Percentiles rank a stretch among this genome's conserved stretches.
These are phyloP conservation scores for Aegilops speltoides DNA, from an alignment of 176 grass and related monocot genomes.

Conservation along the genomic window DNA sequence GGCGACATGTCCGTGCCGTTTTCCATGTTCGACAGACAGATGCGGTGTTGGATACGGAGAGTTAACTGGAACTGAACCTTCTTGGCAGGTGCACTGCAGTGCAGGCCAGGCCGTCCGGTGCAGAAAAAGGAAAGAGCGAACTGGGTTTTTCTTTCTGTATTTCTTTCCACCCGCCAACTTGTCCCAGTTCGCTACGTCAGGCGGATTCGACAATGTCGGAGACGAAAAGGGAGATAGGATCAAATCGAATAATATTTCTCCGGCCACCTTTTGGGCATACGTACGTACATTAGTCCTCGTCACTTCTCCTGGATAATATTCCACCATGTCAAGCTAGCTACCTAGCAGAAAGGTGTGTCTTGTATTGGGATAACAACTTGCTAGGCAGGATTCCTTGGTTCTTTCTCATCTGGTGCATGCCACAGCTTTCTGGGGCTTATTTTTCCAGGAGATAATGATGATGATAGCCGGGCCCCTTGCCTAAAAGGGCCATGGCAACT, in stretches of 20 bases:
- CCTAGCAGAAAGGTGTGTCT: not conserved
- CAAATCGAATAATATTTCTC: constrained; percentile 17
- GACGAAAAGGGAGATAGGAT: not conserved
- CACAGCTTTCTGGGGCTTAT: not conserved
- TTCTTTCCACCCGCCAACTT: not conserved
- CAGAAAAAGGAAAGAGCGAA: constrained; percentile 13
- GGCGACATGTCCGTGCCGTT: not conserved
- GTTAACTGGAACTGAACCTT: constrained; percentile 24
- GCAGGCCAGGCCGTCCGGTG: not conserved
- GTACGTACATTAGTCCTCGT: not conserved
- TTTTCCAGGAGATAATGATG: not conserved
- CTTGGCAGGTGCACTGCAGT: not conserved
- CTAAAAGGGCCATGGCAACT: constrained; percentile 2
- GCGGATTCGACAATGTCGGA: not conserved
- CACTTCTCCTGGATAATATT: not conserved
- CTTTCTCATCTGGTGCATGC: constrained; percentile 33
- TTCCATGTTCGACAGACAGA: not conserved
- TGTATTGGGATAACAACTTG: not conserved
- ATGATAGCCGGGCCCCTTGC: constrained; percentile 8
- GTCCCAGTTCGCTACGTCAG: constrained; percentile 6
- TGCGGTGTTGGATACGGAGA: not conserved
- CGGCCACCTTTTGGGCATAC: not conserved
- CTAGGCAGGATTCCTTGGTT: constrained; percentile 13
- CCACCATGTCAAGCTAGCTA: constrained; percentile 9
- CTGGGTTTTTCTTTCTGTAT: not conserved